Conservation (phyloP, 2,329 filamentous ascomycete species). For the Fulvia fulva region DNA sequence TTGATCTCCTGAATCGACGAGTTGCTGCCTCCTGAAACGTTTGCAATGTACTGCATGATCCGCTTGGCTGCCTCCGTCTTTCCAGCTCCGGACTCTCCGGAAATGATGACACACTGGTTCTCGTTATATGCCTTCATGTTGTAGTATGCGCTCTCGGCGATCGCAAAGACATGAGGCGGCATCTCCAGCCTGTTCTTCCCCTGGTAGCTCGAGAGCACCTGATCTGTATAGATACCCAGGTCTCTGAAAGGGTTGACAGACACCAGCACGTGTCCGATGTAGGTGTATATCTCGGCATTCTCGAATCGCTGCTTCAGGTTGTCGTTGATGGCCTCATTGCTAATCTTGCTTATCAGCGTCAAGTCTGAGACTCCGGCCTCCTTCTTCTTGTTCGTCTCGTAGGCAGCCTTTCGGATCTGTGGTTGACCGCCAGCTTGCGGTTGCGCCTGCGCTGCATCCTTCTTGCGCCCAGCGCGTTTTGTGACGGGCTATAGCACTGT, state of each 20-base stretch:
- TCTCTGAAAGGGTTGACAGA: constrained; percentile 98
- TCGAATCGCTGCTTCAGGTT: constrained; percentile 98
- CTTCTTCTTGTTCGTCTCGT: constrained; percentile 97
- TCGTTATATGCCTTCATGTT: constrained; percentile 99
- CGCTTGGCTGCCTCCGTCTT: constrained; percentile 98
- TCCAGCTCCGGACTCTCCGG: constrained; percentile 93
- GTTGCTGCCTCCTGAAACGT: constrained; percentile 79
- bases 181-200: constrained; percentile 94
- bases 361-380: constrained; percentile 97
- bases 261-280: constrained; percentile 98
- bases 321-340: constrained; percentile 98
- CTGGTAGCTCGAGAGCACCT: constrained; percentile 87
- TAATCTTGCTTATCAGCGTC: constrained; percentile 96
- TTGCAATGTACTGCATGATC: constrained; percentile 99
- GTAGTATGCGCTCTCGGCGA: constrained; percentile 94
- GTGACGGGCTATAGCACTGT: constrained; percentile 46
- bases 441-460: constrained; percentile 45
- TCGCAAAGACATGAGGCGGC: constrained; percentile 87
- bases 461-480: constrained; percentile 57
- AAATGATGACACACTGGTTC: constrained; percentile 99
- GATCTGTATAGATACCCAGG: constrained; percentile 91
- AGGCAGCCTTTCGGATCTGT: constrained; percentile 91
- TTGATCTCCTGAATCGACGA: constrained; percentile 94
- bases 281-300: constrained; percentile 97
- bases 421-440: constrained; percentile 46